Evolutionary conservation across 2,329 filamentous ascomycete species (phyloP).

Genomic region (Xylariales sp.): DNA sequence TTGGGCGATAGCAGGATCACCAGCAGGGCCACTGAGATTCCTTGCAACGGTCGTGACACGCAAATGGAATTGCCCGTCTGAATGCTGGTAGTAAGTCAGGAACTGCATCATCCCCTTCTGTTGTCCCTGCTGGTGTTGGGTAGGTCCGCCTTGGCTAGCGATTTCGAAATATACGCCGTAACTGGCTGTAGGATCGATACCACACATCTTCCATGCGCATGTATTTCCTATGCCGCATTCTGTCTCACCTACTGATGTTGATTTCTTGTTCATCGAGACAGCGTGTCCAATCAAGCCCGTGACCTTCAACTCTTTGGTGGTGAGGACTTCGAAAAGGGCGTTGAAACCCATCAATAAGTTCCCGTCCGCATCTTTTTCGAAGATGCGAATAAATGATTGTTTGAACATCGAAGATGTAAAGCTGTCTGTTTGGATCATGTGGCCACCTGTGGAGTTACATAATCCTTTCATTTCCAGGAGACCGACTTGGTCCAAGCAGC

Average conservation of each 20-base stretch:
- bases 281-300: constrained; percentile 96
- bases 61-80: constrained; percentile 91
- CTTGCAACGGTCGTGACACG: constrained; percentile 91
- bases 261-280: constrained; percentile 97
- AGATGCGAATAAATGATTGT: constrained; percentile 94
- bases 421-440: constrained; percentile 97
- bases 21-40: constrained; percentile 86
- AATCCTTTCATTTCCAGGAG: constrained; percentile 97
- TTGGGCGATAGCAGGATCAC: constrained; percentile 90
- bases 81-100: constrained; percentile 97
- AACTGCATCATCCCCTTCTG: constrained; percentile 98
- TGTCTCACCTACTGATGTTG: constrained; percentile 91
- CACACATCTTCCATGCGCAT: constrained; percentile 99
- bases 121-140: constrained; percentile 78
- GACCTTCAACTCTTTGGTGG: constrained; percentile 97
- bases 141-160: constrained; percentile 83
- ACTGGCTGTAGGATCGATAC: constrained; percentile 88
- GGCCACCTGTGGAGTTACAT: constrained; percentile 91
- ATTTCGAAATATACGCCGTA: constrained; percentile 99
- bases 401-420: constrained; percentile 99
- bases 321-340: constrained; percentile 89
- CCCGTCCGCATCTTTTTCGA: constrained; percentile 93
- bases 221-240: constrained; percentile 98
- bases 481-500: constrained; percentile 95
- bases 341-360: constrained; percentile 99